These are phyloP conservation scores for Puccinia coronata DNA, from an alignment of 1,284 basidiomycete species.

Conservation along the genomic window DNA sequence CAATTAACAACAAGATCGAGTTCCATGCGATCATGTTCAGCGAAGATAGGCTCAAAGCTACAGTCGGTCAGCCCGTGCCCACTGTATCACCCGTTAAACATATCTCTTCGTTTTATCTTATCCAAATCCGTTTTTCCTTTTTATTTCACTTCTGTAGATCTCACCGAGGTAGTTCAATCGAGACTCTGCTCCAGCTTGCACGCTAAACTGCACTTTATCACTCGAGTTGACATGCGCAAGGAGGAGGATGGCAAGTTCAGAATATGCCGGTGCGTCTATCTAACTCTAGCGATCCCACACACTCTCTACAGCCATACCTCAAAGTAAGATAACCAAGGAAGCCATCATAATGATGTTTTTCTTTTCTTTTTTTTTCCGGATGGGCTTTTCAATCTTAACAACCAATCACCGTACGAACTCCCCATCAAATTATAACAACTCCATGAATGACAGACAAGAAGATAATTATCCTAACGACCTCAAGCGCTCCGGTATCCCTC, in stretches of 20 bases:
- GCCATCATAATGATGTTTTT: neutral
- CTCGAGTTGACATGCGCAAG: slow-evolving; percentile 36
- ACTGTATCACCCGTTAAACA: too few relatives aligned
- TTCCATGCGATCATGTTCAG: slow-evolving; percentile 46
- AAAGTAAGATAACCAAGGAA: neutral
- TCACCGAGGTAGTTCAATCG: slow-evolving; percentile 2
- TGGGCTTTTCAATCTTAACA: too few relatives aligned
- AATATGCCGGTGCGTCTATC: slow-evolving; percentile 39
- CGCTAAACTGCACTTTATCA: slow-evolving; percentile 26
- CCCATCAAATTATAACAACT: neutral
- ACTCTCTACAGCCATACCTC: too few relatives aligned
- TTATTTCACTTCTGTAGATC: slow-evolving; percentile 9
- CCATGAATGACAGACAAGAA: slow-evolving; percentile 9
- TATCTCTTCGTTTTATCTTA: too few relatives aligned
- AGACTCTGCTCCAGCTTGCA: neutral
- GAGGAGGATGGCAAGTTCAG: slow-evolving; percentile 31
- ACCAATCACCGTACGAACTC: too few relatives aligned
- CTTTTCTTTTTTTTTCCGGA: neutral
- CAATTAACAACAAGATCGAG: slow-evolving; percentile 31
- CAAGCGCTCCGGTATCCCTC: slow-evolving; percentile 9
- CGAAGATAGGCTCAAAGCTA: slow-evolving; percentile 24
- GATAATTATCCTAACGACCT: slow-evolving; percentile 39
- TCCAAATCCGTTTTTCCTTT: too few relatives aligned
- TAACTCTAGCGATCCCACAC: too few relatives aligned
- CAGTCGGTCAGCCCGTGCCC: slow-evolving; percentile 38